Conservation (phyloP, 805 yeast species). For the Candida parachauliodes region DNA sequence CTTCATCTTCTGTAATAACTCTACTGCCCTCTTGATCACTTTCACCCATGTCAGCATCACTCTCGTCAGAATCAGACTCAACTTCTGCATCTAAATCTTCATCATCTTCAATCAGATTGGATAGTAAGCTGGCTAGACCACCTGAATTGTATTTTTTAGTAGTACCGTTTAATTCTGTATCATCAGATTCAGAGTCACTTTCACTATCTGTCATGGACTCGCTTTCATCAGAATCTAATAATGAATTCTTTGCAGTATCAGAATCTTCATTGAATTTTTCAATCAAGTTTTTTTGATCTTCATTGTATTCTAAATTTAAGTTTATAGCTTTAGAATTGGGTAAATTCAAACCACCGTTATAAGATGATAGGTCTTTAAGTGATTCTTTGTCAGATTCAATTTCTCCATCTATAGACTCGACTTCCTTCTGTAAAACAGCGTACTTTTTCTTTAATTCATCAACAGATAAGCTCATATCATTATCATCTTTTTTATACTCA, state of each 20-base stretch:
- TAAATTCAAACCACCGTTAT: conserved; percentile 12
- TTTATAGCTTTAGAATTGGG: neutral
- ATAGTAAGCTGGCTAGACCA: conserved; percentile 8
- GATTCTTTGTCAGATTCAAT: conserved; percentile 13
- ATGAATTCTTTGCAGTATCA: conserved; percentile 3
- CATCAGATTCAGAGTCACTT: neutral
- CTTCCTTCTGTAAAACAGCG: conserved; percentile 33
- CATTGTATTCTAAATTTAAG: conserved; percentile 19
- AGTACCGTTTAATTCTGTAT: neutral
- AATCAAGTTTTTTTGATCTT: conserved; percentile 30
- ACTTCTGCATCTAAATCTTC: conserved; percentile 8
- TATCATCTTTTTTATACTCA: conserved; percentile 19
- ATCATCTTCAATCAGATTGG: conserved; percentile 14
- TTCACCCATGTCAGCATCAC: conserved; percentile 8
- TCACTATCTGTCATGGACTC: conserved; percentile 9
- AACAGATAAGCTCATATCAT: conserved; percentile 50
- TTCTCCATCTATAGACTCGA: conserved; percentile 9
- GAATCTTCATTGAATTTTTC: conserved; percentile 16
- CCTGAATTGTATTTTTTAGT: neutral
- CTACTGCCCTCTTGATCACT: conserved; percentile 14
- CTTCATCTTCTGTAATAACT: conserved; percentile 12
- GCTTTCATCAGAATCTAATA: conserved; percentile 10
- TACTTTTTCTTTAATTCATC: conserved; percentile 59
- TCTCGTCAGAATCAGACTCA: conserved; percentile 6
- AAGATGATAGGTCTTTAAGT: conserved; percentile 10